phyloP scores from a whole-genome alignment of 2,329 filamentous ascomycete species.

The Berkeleyomyces basicola region DNA sequence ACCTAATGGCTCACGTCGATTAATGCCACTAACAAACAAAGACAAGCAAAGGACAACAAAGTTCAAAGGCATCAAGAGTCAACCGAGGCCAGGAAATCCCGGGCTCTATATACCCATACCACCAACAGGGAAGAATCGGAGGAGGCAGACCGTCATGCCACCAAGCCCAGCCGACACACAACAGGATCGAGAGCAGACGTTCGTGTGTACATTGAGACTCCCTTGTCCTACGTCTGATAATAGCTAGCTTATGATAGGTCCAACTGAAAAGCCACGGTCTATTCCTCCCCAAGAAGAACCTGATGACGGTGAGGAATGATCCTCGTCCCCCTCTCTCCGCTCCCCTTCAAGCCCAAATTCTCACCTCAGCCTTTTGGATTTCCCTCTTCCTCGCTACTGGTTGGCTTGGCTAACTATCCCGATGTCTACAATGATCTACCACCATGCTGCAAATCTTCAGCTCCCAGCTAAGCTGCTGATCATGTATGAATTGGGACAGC shows the following conservation, averaged over 20 bases:
- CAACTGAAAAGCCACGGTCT: not conserved
- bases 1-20: too few relatives aligned
- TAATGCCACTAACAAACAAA: not conserved
- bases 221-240: not conserved
- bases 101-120: not conserved
- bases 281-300: not conserved
- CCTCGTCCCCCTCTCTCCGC: not conserved
- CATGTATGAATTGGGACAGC: not conserved
- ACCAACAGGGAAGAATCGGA: not conserved
- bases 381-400: too few relatives aligned
- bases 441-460: not conserved
- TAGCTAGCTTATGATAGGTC: not conserved
- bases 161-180: too few relatives aligned
- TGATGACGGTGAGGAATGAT: not conserved
- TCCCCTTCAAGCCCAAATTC: not conserved
- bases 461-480: not conserved
- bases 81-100: not conserved
- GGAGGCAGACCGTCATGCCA: not conserved
- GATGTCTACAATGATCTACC: too few relatives aligned
- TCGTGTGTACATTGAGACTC: not conserved
- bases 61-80: not conserved
- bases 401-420: too few relatives aligned
- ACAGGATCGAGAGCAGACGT: not conserved
- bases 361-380: not conserved
- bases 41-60: not conserved